Evolutionary conservation across 768 basidiomycete genomes (phyloP).

Genomic region (Clathrus columnatus): DNA sequence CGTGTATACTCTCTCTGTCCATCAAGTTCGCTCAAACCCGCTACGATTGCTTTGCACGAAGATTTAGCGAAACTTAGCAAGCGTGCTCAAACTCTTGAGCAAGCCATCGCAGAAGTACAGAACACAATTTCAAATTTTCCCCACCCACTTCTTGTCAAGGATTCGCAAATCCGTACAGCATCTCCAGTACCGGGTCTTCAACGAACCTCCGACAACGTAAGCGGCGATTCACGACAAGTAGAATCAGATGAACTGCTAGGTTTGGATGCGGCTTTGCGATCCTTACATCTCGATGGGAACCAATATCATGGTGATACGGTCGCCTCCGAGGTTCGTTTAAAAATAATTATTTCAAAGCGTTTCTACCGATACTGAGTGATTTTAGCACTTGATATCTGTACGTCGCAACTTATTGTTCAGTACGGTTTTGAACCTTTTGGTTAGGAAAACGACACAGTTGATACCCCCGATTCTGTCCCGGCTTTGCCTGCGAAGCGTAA

Average conservation of each 20-base stretch:
- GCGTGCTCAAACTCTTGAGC: conserved; percentile 1
- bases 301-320: conserved; percentile 10
- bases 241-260: conserved; percentile 4
- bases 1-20: neutral
- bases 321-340: conserved; percentile 5
- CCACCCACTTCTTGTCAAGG: conserved; percentile 7
- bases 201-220: neutral
- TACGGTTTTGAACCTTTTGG: neutral
- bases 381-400: conserved; percentile 5
- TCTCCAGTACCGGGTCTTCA: conserved; percentile 7
- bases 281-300: neutral
- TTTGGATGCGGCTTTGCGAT: neutral
- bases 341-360: neutral
- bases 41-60: conserved; percentile 3
- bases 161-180: conserved; percentile 8
- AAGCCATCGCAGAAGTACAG: conserved; percentile 5
- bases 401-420: neutral
- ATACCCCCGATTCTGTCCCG: neutral
- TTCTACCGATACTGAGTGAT: neutral
- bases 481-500: conserved; percentile 4
- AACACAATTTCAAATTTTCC: neutral
- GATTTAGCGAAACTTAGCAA: conserved; percentile 3
- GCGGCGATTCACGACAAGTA: neutral
- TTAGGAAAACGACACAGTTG: conserved; percentile 1
- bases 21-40: conserved; percentile 5